Evolutionary conservation across 2,329 filamentous ascomycete genomes (phyloP).

Genomic region (Delphinella strobiligena): DNA sequence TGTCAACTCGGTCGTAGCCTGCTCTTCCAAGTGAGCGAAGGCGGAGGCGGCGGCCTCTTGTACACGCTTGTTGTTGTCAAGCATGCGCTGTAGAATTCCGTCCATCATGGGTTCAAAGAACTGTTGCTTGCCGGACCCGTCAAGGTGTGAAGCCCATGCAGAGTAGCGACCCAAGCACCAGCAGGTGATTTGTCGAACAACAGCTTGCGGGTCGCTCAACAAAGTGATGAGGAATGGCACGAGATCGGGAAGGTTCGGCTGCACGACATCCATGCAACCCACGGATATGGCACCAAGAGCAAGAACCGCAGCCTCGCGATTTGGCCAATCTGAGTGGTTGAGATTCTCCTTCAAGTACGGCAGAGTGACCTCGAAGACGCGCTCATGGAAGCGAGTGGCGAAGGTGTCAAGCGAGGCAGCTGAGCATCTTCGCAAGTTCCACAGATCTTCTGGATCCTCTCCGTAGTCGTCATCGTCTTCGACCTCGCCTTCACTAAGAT

Average conservation of each 20-base stretch:
- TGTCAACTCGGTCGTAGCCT: constrained; percentile 66
- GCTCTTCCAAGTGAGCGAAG: constrained; percentile 92
- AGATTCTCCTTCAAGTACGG: constrained; percentile 88
- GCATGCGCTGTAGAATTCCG: constrained; percentile 84
- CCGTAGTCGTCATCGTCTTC: constrained; percentile 60
- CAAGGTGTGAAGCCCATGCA: constrained; percentile 72
- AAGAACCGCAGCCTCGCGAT: constrained; percentile 86
- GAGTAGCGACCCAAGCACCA: constrained; percentile 95
- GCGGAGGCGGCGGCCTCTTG: constrained; percentile 93
- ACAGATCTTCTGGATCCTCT: constrained; percentile 75
- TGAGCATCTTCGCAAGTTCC: constrained; percentile 95
- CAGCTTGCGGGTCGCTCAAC: constrained; percentile 71
- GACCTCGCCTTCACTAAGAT: constrained; percentile 80
- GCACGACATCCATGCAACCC: constrained; percentile 81
- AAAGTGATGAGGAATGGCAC: constrained; percentile 83
- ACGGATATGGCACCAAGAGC: constrained; percentile 91
- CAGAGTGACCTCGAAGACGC: constrained; percentile 82
- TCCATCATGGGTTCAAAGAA: constrained; percentile 97
- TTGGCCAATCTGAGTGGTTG: constrained; percentile 78
- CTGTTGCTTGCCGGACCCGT: constrained; percentile 54
- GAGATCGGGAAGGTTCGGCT: constrained; percentile 79
- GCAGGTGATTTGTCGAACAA: constrained; percentile 93
- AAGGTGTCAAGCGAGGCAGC: constrained; percentile 91
- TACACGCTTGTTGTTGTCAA: constrained; percentile 95
- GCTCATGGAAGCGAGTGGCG: constrained; percentile 74